These are phyloP conservation scores for Globisporangium perplexum DNA, from an alignment of 352 stramenopile species.

Conservation along the genomic window DNA sequence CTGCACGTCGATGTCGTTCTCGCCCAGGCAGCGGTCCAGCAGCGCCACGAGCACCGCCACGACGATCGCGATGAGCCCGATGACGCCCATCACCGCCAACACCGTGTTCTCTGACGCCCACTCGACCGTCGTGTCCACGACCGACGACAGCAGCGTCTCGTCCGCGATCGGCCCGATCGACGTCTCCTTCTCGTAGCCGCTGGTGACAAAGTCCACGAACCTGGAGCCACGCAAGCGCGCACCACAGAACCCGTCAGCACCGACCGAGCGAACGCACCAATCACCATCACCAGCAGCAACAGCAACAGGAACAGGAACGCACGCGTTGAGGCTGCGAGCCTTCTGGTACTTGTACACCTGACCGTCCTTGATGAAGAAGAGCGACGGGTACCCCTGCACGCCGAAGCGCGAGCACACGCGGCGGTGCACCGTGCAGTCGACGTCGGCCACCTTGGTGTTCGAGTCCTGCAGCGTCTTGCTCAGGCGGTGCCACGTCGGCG, in stretches of 20 bases:
- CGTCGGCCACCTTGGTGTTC: conserved; percentile 51
- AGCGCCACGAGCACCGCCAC: conserved; percentile 66
- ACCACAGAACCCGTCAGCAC: no score
- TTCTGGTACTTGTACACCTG: conserved; percentile 78
- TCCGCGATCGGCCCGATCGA: conserved; percentile 50
- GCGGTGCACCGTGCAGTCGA: conserved; percentile 71
- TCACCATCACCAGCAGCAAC: no score
- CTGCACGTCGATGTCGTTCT: conserved; percentile 56
- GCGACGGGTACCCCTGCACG: conserved; percentile 71
- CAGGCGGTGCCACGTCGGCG: conserved; percentile 68
- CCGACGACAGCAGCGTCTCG: conserved; percentile 52
- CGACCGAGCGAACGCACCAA: no score
- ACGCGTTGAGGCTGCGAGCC: conserved; percentile 53
- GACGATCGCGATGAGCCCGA: conserved; percentile 53
- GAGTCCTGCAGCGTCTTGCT: conserved; percentile 64
- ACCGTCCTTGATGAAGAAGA: conserved; percentile 72
- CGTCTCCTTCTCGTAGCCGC: conserved; percentile 47
- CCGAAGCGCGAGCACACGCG: conserved; percentile 80
- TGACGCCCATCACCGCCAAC: conserved; percentile 46
- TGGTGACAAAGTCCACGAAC: conserved; percentile 59
- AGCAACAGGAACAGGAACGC: neutral
- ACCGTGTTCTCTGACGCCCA: conserved; percentile 70
- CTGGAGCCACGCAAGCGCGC: neutral
- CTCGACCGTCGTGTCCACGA: conserved; percentile 57
- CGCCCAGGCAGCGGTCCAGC: conserved; percentile 66